A percentile compares a stretch with the other conserved stretches of the same genome.
Evolutionary conservation across 192 early-diverging fungal species (phyloP).

Genomic region (Coemansia reversa): DNA sequence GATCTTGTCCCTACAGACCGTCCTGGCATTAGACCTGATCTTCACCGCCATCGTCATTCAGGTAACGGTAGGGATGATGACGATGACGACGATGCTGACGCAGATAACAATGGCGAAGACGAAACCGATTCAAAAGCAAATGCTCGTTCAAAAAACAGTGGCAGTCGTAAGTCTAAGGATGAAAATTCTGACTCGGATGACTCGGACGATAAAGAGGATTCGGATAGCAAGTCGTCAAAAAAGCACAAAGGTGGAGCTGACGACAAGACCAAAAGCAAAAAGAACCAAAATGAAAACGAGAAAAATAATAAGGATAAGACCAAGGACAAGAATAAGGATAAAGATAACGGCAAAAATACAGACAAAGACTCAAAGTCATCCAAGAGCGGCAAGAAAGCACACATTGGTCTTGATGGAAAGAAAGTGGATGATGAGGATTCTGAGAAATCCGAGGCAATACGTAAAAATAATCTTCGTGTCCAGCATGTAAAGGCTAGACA

Average conservation of each 20-base stretch:
- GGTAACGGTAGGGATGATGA: conserved; percentile 14
- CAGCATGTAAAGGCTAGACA: conserved; percentile 46
- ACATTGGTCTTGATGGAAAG: conserved; percentile 48
- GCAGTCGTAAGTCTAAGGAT: not conserved
- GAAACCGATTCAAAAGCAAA: conserved; percentile 1
- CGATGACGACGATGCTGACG: conserved; percentile 17
- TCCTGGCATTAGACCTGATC: conserved; percentile 10
- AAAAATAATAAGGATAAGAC: conserved; percentile 12
- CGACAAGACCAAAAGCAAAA: conserved; percentile 11
- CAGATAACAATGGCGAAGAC: conserved; percentile 10
- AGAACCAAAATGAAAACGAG: not conserved
- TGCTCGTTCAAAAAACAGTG: not conserved
- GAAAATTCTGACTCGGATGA: not conserved
- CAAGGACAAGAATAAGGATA: conserved; percentile 18
- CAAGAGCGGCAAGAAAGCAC: conserved; percentile 40
- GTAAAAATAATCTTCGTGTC: conserved; percentile 33
- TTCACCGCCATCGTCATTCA: conserved; percentile 21
- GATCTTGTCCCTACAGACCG: conserved; percentile 49
- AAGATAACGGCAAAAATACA: conserved; percentile 9
- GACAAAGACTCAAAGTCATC: conserved; percentile 11
- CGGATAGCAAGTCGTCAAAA: conserved; percentile 6
- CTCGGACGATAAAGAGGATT: conserved; percentile 3
- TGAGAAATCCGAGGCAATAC: conserved; percentile 7
- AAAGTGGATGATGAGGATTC: conserved; percentile 14
- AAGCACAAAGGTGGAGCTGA: conserved; percentile 11